phyloP scores from a whole-genome alignment of 129 eudicot species.

The Centaurea solstitialis region DNA sequence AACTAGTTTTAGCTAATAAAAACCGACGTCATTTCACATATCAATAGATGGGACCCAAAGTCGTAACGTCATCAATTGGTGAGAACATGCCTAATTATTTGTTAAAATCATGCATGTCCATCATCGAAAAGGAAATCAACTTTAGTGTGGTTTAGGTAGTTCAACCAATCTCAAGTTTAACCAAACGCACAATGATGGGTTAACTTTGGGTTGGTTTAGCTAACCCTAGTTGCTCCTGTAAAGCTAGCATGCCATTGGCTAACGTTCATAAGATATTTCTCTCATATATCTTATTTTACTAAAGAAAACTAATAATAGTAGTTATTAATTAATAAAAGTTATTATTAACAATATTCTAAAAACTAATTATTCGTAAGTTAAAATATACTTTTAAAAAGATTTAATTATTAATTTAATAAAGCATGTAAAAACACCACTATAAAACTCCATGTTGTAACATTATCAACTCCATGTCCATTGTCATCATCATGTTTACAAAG shows the following conservation, averaged over 20 bases:
- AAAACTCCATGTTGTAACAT: neutral
- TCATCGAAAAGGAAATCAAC: neutral
- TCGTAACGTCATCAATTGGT: neutral
- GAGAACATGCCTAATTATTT: neutral
- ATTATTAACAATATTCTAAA: neutral
- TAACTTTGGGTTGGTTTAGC: neutral
- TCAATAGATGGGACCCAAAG: neutral
- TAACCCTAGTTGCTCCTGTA: neutral
- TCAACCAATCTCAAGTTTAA: neutral
- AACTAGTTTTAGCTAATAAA: neutral
- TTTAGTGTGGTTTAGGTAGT: neutral
- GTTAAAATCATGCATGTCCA: neutral
- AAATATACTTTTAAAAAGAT: neutral
- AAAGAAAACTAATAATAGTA: neutral
- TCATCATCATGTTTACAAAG: constrained; percentile 20
- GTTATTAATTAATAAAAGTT: neutral
- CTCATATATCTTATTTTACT: neutral
- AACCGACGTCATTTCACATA: neutral
- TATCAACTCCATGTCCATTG: neutral
- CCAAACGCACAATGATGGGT: neutral
- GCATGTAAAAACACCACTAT: neutral
- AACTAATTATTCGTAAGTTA: neutral
- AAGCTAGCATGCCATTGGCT: neutral
- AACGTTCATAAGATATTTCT: neutral
- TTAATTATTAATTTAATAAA: neutral